Base-by-base conservation (phyloP, 2,329 filamentous ascomycete genomes). In the Metarhizium robertsii region DNA sequence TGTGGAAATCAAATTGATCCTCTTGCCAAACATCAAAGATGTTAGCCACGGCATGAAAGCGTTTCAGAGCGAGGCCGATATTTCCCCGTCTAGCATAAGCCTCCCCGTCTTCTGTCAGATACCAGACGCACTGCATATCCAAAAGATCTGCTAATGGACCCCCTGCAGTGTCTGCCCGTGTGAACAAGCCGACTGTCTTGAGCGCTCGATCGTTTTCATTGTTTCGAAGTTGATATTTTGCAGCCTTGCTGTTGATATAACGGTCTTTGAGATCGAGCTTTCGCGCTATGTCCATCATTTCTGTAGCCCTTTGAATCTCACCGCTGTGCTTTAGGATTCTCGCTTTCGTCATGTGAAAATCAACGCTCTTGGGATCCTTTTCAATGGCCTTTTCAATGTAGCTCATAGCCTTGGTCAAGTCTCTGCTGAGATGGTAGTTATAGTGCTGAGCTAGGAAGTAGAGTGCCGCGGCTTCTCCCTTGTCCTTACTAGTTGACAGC, bases 71-170 rank as follows among this genome's bases (percentile, higher is more conserved):
- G 57, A 96, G 79, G 4, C 87, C 90, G 50, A 88, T 75, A 63
- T 95, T 91, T 60, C 86, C 85, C 68, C 91, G 87, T 52, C 94
- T 86, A 56, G 88, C 78, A 69, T 92, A 91, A 3, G 92, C 85
- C 73, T 96, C 89, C 55, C 90, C 94, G 67, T 99, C 95, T 73
- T 99, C 94, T 5, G 90, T 94, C 65, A 99, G 75, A 69, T 86
- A 99, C 95, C 94, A 99, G 63, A 97, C 84, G 69, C 92, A 96
- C 73, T 99, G 94, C 94, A 99, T 99, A 64, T 99, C 94, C 61
- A 95, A 81, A 40, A 99, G 81, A 70, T 99, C 94, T 50, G 87
- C 88, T 45, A 99, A 76, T 4, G 95, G 89, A 1, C 94, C 94
- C 6, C 90, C 91, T 13, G 87, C 81, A 4, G 90, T 88, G 66